Percentiles rank a stretch among this genome's conserved stretches.
Evolutionary conservation across 1,284 basidiomycete species (phyloP).

Genomic region (Boletus smithii): DNA sequence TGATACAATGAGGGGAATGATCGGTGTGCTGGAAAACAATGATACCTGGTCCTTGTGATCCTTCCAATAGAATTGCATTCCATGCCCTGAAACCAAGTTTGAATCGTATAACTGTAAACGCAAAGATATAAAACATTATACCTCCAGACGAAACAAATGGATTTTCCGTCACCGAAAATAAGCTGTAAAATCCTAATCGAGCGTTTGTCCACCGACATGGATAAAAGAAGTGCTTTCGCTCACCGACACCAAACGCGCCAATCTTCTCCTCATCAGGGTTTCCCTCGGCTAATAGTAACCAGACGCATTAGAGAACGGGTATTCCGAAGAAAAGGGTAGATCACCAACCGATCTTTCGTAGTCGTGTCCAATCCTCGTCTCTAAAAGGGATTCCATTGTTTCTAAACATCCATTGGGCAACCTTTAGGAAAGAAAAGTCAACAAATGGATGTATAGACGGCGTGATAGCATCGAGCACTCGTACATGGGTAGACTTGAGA

Average conservation of each 20-base stretch:
- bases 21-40: neutral
- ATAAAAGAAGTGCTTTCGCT: constrained; percentile 22
- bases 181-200: constrained; percentile 66
- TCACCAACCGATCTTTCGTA: constrained; percentile 82
- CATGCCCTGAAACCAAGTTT: constrained; percentile 53
- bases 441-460: neutral
- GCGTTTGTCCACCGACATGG: neutral
- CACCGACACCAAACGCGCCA: constrained; percentile 82
- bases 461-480: constrained; percentile 8
- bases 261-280: constrained; percentile 85
- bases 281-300: constrained; percentile 58
- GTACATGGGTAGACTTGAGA: constrained; percentile 54
- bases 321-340: neutral
- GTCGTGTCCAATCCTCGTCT: constrained; percentile 82
- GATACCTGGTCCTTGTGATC: constrained; percentile 79
- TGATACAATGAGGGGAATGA: constrained; percentile 5
- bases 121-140: constrained; percentile 26
- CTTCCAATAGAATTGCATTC: constrained; percentile 99
- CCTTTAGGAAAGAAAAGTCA: constrained; percentile 38
- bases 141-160: constrained; percentile 90
- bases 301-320: neutral
- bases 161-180: constrained; percentile 86
- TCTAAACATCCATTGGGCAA: constrained; percentile 75
- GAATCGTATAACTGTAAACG: neutral
- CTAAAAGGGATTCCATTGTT: constrained; percentile 85